Base-by-base conservation (phyloP, 148 eudicot genomes). In the Arbutus unedo region DNA sequence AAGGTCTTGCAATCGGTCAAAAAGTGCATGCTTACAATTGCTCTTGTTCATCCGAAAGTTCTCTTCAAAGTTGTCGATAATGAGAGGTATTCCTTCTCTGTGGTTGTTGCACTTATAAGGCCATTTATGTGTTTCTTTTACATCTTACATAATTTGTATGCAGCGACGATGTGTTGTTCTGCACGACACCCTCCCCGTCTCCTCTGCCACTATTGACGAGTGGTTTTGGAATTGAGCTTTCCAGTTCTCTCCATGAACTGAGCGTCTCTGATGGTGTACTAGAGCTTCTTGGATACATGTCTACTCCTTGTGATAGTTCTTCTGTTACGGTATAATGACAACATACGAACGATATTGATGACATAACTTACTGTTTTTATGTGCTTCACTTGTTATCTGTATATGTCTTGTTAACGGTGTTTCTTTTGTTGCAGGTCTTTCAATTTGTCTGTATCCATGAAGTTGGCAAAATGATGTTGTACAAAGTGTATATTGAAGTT, bases 401-500 rank as follows among this genome's bases (percentile, higher is more conserved):
- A 3, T 8, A 44, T 66, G 38, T 71, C 79, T 84, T 43, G 84
- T 38, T 73, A 11, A 81, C 72, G 43, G 18, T 80, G 41, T 64
- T 83, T 72, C 38, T 6, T 81, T 16, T 16, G 80, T 79, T 89
- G 93, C 99, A 94, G 99, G 99, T 87, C 77, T 74, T 94, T 85
- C 99, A 97, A 84, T 92, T 92, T 85, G 87, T 93, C 81, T 93
- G 99, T 97, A 97, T 94, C 99, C 99, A 56, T 78, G 75, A 55
- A 64, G 76, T 78, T 81, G 78, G 56, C 51, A 45, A 16, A 67
- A 50, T 64, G 10, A 62, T 81, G 21, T 53, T 82, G 79, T 78
- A 11, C 0, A 60, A 55, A 56, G n/a, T 47, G 8, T 78, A 38
- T 71, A 45, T 48, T 60, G 49, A 3, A 41, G 47, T 48, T 49